Evolutionary conservation across 2,329 filamentous ascomycete species (phyloP).

Genomic region (Purpureocillium lavendulum): DNA sequence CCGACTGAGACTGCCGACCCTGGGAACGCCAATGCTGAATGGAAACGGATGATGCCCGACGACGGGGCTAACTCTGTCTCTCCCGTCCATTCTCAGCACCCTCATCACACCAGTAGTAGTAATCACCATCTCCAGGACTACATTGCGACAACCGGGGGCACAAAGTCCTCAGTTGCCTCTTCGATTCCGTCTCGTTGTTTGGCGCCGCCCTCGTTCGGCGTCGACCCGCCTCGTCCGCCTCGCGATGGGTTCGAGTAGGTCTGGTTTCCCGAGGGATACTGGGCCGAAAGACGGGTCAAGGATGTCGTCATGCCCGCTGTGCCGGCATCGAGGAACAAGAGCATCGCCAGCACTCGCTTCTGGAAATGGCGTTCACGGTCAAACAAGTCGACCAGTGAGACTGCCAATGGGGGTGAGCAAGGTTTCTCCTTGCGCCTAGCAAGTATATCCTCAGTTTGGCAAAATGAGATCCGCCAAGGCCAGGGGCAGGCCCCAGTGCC

Average conservation of each 20-base stretch:
- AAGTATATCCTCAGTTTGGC: too few relatives aligned
- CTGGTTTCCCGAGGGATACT: slow-evolving; percentile 54
- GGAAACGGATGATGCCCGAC: slow-evolving; percentile 5
- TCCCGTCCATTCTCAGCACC: background rate
- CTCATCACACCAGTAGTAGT: background rate
- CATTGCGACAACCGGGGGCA: too few relatives aligned
- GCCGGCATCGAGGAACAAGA: slow-evolving; percentile 13
- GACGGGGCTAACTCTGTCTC: background rate
- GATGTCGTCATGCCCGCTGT: background rate
- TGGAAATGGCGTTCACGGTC: slow-evolving; percentile 34
- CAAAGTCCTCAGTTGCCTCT: too few relatives aligned
- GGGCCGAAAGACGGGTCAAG: slow-evolving; percentile 45
- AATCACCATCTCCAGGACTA: too few relatives aligned
- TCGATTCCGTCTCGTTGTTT: background rate
- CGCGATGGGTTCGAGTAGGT: slow-evolving; percentile 51
- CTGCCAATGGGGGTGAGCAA: slow-evolving; percentile 10
- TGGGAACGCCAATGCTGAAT: background rate
- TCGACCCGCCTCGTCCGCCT: slow-evolving; percentile 48
- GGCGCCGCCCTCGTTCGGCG: slow-evolving; percentile 12
- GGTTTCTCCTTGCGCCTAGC: too few relatives aligned
- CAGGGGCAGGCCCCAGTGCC: slow-evolving; percentile 6
- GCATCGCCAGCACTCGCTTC: slow-evolving; percentile 22
- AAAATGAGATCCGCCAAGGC: too few relatives aligned
- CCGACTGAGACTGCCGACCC: too few relatives aligned
- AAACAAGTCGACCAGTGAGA: slow-evolving; percentile 25